Conservation (phyloP, 495 filamentous ascomycete genomes). For the Lasiosphaeria ovina region DNA sequence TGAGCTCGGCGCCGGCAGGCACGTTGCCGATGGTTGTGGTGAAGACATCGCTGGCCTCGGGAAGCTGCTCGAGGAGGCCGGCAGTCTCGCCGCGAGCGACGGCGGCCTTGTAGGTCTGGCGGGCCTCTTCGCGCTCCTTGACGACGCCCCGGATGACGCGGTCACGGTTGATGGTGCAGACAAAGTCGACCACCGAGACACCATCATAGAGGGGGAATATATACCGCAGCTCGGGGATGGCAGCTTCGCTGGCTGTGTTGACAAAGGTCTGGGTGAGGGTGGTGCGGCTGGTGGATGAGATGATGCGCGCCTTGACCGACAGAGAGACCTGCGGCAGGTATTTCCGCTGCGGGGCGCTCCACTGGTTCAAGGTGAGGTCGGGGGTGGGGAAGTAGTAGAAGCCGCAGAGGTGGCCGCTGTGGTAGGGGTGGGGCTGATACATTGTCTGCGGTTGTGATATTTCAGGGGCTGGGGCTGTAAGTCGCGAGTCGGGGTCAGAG, state of each 20-base stretch:
- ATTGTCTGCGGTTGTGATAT: no score
- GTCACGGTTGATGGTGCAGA: slow-evolving; percentile 50
- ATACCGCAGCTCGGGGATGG: slow-evolving; percentile 50
- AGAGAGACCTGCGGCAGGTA: slow-evolving; percentile 56
- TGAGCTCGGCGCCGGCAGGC: slow-evolving; percentile 48
- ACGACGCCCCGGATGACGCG: slow-evolving; percentile 55
- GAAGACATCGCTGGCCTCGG: slow-evolving; percentile 60
- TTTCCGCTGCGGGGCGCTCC: not conserved
- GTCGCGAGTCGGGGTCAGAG: no score
- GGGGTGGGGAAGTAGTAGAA: not conserved
- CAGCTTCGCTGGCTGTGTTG: slow-evolving; percentile 42
- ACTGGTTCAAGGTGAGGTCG: not conserved
- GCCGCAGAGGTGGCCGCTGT: not conserved
- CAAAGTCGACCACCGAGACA: slow-evolving; percentile 62
- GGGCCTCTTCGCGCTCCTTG: slow-evolving; percentile 59
- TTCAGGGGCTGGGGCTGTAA: no score
- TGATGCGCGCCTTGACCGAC: slow-evolving; percentile 49
- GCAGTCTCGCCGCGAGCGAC: slow-evolving; percentile 56
- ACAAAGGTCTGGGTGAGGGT: slow-evolving; percentile 58
- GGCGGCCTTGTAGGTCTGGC: slow-evolving; percentile 52
- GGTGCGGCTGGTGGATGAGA: slow-evolving; percentile 53
- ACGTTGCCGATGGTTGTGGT: slow-evolving; percentile 64
- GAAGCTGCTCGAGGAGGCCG: slow-evolving; percentile 59
- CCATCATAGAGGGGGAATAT: slow-evolving; percentile 68
- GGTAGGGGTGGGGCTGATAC: no score